Evolutionary conservation across 2,329 filamentous ascomycete genomes (phyloP), one percentile per base, ranked within the genome.

Genomic region (Fusarium tuaranense): DNA sequence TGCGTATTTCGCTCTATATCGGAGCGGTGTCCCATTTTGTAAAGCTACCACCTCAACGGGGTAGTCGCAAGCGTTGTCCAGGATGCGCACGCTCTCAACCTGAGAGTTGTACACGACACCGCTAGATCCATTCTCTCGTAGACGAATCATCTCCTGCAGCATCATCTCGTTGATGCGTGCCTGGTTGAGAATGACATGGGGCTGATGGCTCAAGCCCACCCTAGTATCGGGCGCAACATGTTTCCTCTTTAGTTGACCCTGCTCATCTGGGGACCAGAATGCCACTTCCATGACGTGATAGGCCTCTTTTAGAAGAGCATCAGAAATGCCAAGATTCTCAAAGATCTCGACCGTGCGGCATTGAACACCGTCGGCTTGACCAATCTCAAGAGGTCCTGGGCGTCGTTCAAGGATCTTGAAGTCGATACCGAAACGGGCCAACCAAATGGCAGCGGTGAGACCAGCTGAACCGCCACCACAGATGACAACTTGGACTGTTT

Each of bases 221-320:
- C 68, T 64, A 10, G 65, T 68, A 30, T 72, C 72, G 2, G 70
- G 67, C 4, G 67, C 70, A 53, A 30, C 25, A 53, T 53, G 48
- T 30, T 27, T 53, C 48, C 48, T 30, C 25, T 53, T 53, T 53
- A 53, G 48, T 53, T n/a, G 25, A 9, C 48, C 48, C 48, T 53
- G 48, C 9, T 39, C 34, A 39, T 59, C 55, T 2, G 16, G n/a
- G 55, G 71, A 68, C 89, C 89, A 92, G 71, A 92, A 91, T 5
- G 86, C 85, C 4, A 90, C 82, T 79, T 92, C 90, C 20, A 88
- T 81, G 13, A 90, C 86, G 77, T 91, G 90, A 65, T 88, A 91
- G 1, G 89, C 85, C 68, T 91, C 89, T 38, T 85, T 84, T 34
- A 91, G 83, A 32, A 92, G 82, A 20, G 86, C 82, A 55, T 89